Conservation (phyloP, 1,139 yeast genomes). For the Trichomonascaceae sp. region DNA sequence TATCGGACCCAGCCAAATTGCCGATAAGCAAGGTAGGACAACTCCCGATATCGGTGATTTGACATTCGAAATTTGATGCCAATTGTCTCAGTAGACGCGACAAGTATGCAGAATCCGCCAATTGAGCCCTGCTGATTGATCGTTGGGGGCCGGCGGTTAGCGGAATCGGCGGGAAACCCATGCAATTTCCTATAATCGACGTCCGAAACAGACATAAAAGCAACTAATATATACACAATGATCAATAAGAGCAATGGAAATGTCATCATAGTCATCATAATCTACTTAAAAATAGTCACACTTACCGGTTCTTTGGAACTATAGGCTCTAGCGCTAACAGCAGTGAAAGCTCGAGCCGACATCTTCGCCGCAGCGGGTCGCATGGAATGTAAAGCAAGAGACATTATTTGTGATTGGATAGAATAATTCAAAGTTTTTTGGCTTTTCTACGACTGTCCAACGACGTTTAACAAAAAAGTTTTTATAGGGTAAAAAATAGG, state of each 20-base stretch:
- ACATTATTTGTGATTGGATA: neutral
- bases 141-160: neutral
- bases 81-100: neutral
- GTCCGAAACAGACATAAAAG: neutral
- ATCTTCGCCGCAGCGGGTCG: slow-evolving; percentile 23
- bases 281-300: neutral
- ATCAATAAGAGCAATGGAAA: no score
- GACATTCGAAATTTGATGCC: neutral
- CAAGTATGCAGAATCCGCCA: neutral
- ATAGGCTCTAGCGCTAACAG: slow-evolving; percentile 27
- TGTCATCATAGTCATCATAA: no score
- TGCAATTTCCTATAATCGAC: neutral
- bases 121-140: neutral
- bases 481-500: neutral
- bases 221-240: neutral
- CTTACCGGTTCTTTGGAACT: slow-evolving; percentile 31
- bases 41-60: neutral
- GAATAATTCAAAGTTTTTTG: neutral
- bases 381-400: slow-evolving; percentile 15
- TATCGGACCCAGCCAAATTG: neutral
- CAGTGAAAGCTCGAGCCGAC: slow-evolving; percentile 19
- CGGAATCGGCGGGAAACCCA: neutral
- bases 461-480: neutral
- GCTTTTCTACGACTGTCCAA: neutral
- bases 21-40: neutral